Evolutionary conservation across 2,329 filamentous ascomycete genomes (phyloP).

Genomic region (Sporothrix brasiliensis): DNA sequence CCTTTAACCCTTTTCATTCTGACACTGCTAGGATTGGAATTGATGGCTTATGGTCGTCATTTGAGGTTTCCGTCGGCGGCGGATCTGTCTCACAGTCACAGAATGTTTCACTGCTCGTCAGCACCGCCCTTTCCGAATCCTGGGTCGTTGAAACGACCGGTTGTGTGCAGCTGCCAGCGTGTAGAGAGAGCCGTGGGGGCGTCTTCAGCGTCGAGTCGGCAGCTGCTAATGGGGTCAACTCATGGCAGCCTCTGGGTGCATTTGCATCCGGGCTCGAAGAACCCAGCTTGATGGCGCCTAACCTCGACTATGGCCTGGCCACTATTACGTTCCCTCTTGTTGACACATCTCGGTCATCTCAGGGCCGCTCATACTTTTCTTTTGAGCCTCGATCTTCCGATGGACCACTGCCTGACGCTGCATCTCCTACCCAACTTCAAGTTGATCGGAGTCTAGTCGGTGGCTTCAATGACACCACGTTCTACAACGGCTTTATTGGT

Average conservation of each 20-base stretch:
- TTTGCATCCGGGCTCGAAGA: slow-evolving; percentile 64
- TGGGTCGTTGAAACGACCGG: slow-evolving; percentile 70
- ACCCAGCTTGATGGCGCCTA: slow-evolving; percentile 55
- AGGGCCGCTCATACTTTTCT: slow-evolving; percentile 41
- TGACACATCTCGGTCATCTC: not conserved
- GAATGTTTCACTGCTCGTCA: slow-evolving; percentile 60
- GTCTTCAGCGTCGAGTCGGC: slow-evolving; percentile 60
- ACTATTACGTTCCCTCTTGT: slow-evolving; percentile 30
- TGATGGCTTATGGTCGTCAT: slow-evolving; percentile 73
- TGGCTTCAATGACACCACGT: slow-evolving; percentile 58
- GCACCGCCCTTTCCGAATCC: slow-evolving; percentile 70
- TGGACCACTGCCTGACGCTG: slow-evolving; percentile 33
- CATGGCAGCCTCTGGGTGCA: slow-evolving; percentile 62
- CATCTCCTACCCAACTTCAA: not conserved
- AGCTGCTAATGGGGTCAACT: slow-evolving; percentile 39
- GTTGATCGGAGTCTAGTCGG: slow-evolving; percentile 55
- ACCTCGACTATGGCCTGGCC: slow-evolving; percentile 67
- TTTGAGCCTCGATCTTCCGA: slow-evolving; percentile 38
- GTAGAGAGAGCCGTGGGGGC: slow-evolving; percentile 60
- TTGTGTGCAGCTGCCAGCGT: slow-evolving; percentile 63
- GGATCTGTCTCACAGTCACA: slow-evolving; percentile 40
- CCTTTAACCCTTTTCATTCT: not conserved
- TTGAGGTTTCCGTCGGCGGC: slow-evolving; percentile 60
- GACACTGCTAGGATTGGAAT: slow-evolving; percentile 57
- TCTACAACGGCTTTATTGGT: slow-evolving; percentile 59